Percentiles rank a stretch among this genome's conserved stretches.
These are phyloP conservation scores for Clonostachys rhizophaga DNA, from an alignment of 2,329 filamentous ascomycete genomes.

Conservation along the genomic window DNA sequence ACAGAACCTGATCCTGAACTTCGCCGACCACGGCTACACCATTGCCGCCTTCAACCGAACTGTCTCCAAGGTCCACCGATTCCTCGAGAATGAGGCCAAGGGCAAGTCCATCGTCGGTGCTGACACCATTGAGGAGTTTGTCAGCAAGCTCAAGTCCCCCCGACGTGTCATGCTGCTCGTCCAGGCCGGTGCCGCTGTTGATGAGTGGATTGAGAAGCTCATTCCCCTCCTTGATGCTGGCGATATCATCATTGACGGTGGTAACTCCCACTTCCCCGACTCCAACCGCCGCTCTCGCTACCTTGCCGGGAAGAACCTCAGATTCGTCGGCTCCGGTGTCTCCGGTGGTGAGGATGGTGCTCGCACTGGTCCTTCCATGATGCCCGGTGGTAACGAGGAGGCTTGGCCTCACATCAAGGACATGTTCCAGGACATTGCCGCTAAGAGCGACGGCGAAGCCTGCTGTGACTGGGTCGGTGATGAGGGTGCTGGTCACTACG, in stretches of 20 bases:
- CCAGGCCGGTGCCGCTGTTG: slow-evolving; percentile 95
- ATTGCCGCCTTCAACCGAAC: slow-evolving; percentile 99
- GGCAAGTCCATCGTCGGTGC: slow-evolving; percentile 95
- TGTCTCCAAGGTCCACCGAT: slow-evolving; percentile 94
- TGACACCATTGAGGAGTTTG: slow-evolving; percentile 90
- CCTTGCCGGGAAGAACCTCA: slow-evolving; percentile 80
- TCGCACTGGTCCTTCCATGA: slow-evolving; percentile 92
- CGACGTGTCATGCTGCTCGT: slow-evolving; percentile 98
- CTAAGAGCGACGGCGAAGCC: slow-evolving; percentile 94
- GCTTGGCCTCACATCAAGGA: slow-evolving; percentile 99
- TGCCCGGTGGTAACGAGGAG: slow-evolving; percentile 98
- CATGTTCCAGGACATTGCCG: slow-evolving; percentile 95
- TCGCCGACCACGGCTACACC: slow-evolving; percentile 89
- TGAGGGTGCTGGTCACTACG: slow-evolving; percentile 98
- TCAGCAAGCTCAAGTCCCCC: slow-evolving; percentile 93
- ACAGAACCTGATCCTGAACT: slow-evolving; percentile 87
- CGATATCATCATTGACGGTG: slow-evolving; percentile 99
- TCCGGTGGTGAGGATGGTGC: slow-evolving; percentile 99
- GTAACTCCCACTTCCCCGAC: slow-evolving; percentile 97
- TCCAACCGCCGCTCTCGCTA: slow-evolving; percentile 96
- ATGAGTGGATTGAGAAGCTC: slow-evolving; percentile 97
- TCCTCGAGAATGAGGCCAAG: slow-evolving; percentile 88
- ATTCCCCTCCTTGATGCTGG: slow-evolving; percentile 77
- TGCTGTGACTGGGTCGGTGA: slow-evolving; percentile 99
- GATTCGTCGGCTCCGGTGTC: slow-evolving; percentile 95